Conservation (phyloP, 495 filamentous ascomycete species). For the Podospora appendiculata region DNA sequence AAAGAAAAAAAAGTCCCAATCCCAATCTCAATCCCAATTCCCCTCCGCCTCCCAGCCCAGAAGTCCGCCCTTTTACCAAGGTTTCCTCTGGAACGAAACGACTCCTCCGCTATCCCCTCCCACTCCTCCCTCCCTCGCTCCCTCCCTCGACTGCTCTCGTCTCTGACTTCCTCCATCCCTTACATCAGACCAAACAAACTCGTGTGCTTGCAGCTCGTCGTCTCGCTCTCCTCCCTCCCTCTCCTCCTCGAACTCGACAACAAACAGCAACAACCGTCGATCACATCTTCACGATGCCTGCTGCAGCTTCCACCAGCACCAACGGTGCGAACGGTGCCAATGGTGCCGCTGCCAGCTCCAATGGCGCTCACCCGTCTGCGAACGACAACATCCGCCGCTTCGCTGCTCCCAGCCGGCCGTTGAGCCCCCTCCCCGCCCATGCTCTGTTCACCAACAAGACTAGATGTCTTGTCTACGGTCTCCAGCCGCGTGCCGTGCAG, state of each 20-base stretch:
- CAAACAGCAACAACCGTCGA: not conserved
- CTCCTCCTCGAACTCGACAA: constrained; percentile 4
- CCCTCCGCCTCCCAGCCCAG: no score
- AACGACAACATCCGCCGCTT: constrained; percentile 99
- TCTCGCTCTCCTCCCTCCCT: not conserved
- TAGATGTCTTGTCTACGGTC: constrained; percentile 98
- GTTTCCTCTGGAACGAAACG: constrained; percentile 7
- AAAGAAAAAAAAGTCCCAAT: not conserved
- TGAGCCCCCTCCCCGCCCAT: constrained; percentile 77
- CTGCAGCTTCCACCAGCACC: constrained; percentile 26
- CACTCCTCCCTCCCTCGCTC: no score
- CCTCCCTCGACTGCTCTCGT: no score
- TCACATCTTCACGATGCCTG: constrained; percentile 31
- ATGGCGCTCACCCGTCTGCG: constrained; percentile 50
- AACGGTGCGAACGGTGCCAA: constrained; percentile 38
- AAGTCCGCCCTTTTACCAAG: no score
- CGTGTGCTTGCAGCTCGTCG: not conserved
- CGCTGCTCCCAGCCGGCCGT: constrained; percentile 80
- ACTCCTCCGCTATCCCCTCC: not conserved
- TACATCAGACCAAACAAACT: no score
- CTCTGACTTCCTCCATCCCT: no score
- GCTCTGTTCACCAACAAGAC: constrained; percentile 98
- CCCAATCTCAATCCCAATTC: not conserved
- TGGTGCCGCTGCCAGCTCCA: constrained; percentile 13
- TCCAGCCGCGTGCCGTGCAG: constrained; percentile 96